Conservation (phyloP, 2,329 filamentous ascomycete species). For the Cladosporium oxysporum region DNA sequence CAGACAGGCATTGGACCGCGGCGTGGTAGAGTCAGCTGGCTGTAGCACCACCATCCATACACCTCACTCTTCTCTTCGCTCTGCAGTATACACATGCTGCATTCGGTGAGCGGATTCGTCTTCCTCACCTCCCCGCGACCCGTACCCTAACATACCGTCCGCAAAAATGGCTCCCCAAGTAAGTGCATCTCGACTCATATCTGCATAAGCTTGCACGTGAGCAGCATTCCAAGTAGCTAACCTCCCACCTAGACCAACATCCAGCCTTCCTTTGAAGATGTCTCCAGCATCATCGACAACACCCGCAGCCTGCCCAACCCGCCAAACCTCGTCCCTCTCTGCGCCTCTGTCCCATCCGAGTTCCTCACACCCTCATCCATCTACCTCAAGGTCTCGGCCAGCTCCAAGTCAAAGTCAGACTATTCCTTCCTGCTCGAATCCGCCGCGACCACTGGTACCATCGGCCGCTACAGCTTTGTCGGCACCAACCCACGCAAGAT, state of each 20-base stretch:
- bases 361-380: conserved; percentile 92
- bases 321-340: conserved; percentile 79
- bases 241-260: conserved; percentile 43
- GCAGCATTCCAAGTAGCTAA: conserved; percentile 1
- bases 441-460: conserved; percentile 84
- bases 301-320: conserved; percentile 55
- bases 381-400: conserved; percentile 84
- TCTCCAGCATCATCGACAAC: conserved; percentile 57
- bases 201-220: neutral
- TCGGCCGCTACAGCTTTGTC: conserved; percentile 94
- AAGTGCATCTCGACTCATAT: neutral
- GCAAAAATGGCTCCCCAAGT: conserved; percentile 24
- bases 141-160: conserved; percentile 28
- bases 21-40: neutral
- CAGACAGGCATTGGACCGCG: neutral
- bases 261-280: conserved; percentile 63
- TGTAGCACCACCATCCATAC: neutral
- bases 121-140: conserved; percentile 38
- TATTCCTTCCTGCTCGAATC: conserved; percentile 96
- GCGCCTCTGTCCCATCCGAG: conserved; percentile 84
- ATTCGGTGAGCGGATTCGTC: conserved; percentile 30
- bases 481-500: conserved; percentile 78
- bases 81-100: conserved; percentile 22
- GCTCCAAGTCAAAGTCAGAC: conserved; percentile 66
- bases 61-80: neutral